Conservation (phyloP, 331 rosid genomes). For the Quercus phellos region DNA sequence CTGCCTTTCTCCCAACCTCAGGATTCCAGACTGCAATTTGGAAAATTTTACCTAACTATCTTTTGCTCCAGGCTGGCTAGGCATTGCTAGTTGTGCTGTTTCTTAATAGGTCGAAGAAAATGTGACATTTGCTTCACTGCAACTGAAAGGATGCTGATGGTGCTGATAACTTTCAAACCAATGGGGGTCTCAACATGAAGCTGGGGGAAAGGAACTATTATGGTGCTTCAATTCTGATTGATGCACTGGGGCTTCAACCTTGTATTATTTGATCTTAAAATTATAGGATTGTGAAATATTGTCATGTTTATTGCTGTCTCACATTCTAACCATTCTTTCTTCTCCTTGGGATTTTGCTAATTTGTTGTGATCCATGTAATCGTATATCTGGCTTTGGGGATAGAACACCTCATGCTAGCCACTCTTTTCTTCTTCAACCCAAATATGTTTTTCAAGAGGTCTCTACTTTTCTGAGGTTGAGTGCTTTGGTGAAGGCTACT, state of each 20-base stretch:
- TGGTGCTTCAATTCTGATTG: conserved; percentile 30
- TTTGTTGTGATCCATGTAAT: conserved; percentile 24
- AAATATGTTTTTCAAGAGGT: background rate
- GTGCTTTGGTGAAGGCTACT: conserved; percentile 11
- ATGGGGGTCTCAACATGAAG: conserved; percentile 16
- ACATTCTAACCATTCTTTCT: conserved; percentile 35
- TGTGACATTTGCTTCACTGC: conserved; percentile 21
- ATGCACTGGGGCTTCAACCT: conserved; percentile 29
- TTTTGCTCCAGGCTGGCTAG: conserved; percentile 5
- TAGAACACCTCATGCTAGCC: conserved; percentile 18
- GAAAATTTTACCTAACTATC: conserved; percentile 19
- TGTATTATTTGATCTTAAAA: conserved; percentile 33
- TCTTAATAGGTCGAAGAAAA: conserved; percentile 5
- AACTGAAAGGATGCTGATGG: conserved; percentile 12
- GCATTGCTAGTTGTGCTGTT: conserved; percentile 12
- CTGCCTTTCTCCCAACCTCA: conserved; percentile 19
- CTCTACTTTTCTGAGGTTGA: conserved; percentile 9
- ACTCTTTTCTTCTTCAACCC: conserved; percentile 7
- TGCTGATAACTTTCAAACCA: conserved; percentile 16
- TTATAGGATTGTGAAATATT: conserved; percentile 28
- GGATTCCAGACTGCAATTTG: conserved; percentile 20
- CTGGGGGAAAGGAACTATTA: conserved; percentile 9
- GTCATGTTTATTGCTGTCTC: conserved; percentile 10
- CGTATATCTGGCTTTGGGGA: conserved; percentile 9
- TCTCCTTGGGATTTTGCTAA: conserved; percentile 27